Evolutionary conservation across 1,284 basidiomycete species (phyloP), one percentile per base, ranked within the genome.

Genomic region (Golubevia pallescens): DNA sequence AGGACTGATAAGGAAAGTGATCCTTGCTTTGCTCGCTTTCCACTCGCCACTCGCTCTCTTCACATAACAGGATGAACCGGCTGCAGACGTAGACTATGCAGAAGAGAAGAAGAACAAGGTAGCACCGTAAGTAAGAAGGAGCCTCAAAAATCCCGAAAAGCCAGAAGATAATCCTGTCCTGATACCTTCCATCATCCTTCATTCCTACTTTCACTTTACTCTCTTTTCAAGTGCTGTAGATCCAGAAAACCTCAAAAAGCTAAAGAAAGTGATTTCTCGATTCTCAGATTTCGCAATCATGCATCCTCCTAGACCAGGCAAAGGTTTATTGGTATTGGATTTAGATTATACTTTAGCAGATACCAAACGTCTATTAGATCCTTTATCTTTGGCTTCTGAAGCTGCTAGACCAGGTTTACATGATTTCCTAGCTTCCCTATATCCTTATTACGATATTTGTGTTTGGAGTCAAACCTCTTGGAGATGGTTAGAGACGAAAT

Each of bases 401-500:
- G 92, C 93, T 82, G 92, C 92, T 6, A 87, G 93, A 54, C 94
- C 93, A 2, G 88, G 90, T 7, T 87, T 97, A 23, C 93, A 96
- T 78, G 91, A 93, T 76, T 94, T 97, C 78, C 87, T 83, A 38
- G 69, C 71, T 23, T 71, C 73, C 1, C 73, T 80, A n/a, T 83
- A 73, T 32, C 79, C 77, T 10, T 66, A 81, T 65, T 83, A 83
- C 63, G 81, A 83, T 66, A 76, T 83, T 32, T 73, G 74, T 63
- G 66, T 77, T 4, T 80, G 78, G 78, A 74, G 86, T 19, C 81
- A 86, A 63, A 95, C 93, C 0, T 91, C 90, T 69, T 95, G 93
- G 93, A 88, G 93, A 59, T 96, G 93, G 93, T 88, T 96, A 28
- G 94, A 97, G 86, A 90, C 91, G 34, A 97, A 96, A 86, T 88